Evolutionary conservation across 208 protist genomes (phyloP), one percentile per base, ranked within the genome.

Genomic region (Lotmaria passim): DNA sequence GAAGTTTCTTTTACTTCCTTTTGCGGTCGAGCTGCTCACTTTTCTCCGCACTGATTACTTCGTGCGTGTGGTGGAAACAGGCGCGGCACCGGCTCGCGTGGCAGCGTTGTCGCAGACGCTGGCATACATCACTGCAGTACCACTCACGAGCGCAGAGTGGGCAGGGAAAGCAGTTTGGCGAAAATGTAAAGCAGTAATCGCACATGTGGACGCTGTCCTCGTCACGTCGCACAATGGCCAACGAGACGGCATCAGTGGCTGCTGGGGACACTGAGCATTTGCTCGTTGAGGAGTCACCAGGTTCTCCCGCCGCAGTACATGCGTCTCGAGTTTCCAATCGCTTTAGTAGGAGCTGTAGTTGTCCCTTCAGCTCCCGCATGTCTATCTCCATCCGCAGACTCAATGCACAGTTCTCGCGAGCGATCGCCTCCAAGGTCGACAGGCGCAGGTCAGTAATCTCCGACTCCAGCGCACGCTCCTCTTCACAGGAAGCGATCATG

Each of bases 51-150:
- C n/a, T 4, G 30, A 56, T 33, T 3, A 34, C 34, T 24, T 31
- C 60, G 3, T 43, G 44, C 23, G 24, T 7, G 8, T 26, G n/a
- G 6, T 12, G 30, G 3, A 14, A 24, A 33, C 46, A 56, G 6
- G 46, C 47, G 24, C 60, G 38, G 64, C 86, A 92, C n/a, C 83
- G 64, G 17, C 76, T 38, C 7, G 56, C 63, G 60, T 92, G 86
- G 7, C 69, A 47, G 58, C 74, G 53, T 12, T 47, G n/a, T 28
- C 87, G 82, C n/a, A 93, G 62, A 14, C 75, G 67, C 46, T 81
- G 73, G 48, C 87, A 93, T 21, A 50, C 64, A 31, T 63, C 75
- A 44, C 87, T 90, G 62, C 87, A 93, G 63, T 93, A 93, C 84
- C 84, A 93, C 78, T 93, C 87, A 8, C 74, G 73, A 3, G 76